A percentile compares a stretch with the other conserved stretches of the same genome.
phyloP scores from a whole-genome alignment of 2,329 filamentous ascomycete species.

The Claviceps citrina region DNA sequence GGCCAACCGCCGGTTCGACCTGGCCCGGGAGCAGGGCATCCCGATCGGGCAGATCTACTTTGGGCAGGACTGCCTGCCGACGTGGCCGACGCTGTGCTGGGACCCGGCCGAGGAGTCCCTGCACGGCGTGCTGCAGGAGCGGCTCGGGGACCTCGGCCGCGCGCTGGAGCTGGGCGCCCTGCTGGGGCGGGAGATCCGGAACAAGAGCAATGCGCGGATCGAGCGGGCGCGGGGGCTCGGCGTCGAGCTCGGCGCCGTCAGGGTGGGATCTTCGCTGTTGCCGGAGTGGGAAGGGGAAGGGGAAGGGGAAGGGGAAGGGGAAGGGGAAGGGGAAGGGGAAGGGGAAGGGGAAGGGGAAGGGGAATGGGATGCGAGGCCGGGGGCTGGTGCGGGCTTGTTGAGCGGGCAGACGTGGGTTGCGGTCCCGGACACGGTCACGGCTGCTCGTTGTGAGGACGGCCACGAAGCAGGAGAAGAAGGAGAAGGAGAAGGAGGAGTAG shows the following conservation, averaged over 20 bases:
- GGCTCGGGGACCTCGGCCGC: constrained; percentile 9
- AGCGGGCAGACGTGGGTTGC: no score
- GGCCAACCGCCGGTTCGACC: constrained; percentile 12
- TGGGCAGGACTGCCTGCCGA: constrained; percentile 16
- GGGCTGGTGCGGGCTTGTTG: no score
- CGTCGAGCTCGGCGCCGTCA: constrained; percentile 10
- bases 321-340: no score
- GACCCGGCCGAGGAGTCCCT: constrained; percentile 12
- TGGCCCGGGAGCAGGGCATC: constrained; percentile 9
- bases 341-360: no score
- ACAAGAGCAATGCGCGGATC: constrained; percentile 15
- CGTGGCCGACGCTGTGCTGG: constrained; percentile 14
- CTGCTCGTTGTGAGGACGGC: no score
- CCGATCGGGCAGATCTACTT: constrained; percentile 11
- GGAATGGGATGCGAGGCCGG: no score
- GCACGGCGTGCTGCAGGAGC: constrained; percentile 13
- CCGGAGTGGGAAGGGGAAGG: constrained; percentile 20
- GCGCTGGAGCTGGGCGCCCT: constrained; percentile 9
- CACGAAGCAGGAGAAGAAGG: no score
- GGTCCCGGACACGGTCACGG: no score
- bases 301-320: no score
- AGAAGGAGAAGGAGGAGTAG: no score
- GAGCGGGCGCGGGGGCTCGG: constrained; percentile 12
- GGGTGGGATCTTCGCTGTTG: constrained; percentile 14
- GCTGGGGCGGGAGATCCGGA: constrained; percentile 11